A percentile compares a stretch with the other conserved stretches of the same genome.
phyloP scores from a whole-genome alignment of 2,329 filamentous ascomycete genomes.

The Paecilomyces formosus region DNA sequence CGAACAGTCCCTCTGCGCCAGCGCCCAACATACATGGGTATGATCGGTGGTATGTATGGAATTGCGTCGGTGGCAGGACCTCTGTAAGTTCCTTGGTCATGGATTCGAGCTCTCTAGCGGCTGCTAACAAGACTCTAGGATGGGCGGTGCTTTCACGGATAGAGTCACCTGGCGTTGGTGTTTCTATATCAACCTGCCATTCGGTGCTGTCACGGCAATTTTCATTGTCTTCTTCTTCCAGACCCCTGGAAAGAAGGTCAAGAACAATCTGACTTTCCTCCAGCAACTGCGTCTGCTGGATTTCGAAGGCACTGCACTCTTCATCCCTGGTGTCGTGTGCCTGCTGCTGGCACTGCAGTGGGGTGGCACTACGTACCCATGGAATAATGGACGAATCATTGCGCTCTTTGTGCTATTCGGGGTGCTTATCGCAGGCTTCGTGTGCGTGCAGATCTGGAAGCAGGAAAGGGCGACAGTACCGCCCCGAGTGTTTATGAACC shows the following conservation, averaged over 20 bases:
- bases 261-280: background rate
- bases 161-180: conserved; percentile 3
- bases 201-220: conserved; percentile 5
- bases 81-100: conserved; percentile 15
- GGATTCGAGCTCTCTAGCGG: background rate
- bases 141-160: conserved; percentile 41
- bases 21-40: conserved; percentile 32
- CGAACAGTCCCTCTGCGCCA: conserved; percentile 28
- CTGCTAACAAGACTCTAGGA: conserved; percentile 8
- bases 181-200: conserved; percentile 8
- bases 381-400: conserved; percentile 8
- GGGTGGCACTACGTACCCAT: conserved; percentile 8
- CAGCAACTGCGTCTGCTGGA: conserved; percentile 6
- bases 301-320: conserved; percentile 4
- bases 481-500: conserved; percentile 36
- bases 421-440: too few relatives aligned
- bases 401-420: conserved; percentile 5
- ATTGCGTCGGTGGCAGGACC: conserved; percentile 36
- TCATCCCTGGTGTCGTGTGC: conserved; percentile 9
- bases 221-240: conserved; percentile 10
- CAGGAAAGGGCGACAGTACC: conserved; percentile 39
- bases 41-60: conserved; percentile 36
- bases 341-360: conserved; percentile 11
- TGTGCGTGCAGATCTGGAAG: conserved; percentile 22
- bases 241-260: background rate